Evolutionary conservation across 1,284 basidiomycete species (phyloP).

Genomic region (Takashimella tepidaria): DNA sequence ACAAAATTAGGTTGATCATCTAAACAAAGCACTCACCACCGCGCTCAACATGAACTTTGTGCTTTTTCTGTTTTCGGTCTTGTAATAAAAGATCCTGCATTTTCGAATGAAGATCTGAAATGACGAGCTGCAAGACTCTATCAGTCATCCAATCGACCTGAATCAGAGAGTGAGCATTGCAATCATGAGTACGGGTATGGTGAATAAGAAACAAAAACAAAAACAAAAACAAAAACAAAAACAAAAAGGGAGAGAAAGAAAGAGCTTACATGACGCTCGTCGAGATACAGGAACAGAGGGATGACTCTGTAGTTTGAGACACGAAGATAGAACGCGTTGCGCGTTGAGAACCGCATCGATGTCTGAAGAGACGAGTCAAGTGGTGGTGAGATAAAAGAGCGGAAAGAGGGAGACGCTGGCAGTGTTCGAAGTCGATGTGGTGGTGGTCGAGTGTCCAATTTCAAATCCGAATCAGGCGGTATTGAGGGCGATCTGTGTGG

Average conservation of each 20-base stretch:
- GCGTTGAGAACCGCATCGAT: conserved; percentile 39
- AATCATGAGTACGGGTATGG: too few species aligned
- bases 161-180: too few species aligned
- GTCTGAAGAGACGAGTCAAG: not conserved
- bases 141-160: conserved; percentile 45
- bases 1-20: not conserved
- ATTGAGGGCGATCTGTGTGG: too few species aligned
- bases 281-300: conserved; percentile 44
- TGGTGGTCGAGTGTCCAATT: too few species aligned
- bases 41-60: conserved; percentile 42
- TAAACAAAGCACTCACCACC: conserved; percentile 40
- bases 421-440: too few species aligned
- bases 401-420: too few species aligned
- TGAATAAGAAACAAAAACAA: too few species aligned
- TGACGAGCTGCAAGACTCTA: conserved; percentile 36
- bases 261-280: conserved; percentile 41
- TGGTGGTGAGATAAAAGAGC: too few species aligned
- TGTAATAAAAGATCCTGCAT: conserved; percentile 27
- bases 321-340: conserved; percentile 43
- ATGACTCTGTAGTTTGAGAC: conserved; percentile 42
- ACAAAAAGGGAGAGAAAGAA: too few species aligned
- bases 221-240: too few species aligned
- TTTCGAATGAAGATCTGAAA: conserved; percentile 32
- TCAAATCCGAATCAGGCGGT: too few species aligned
- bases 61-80: conserved; percentile 31